phyloP scores from a whole-genome alignment of 345 rosid species.

The Durio zibethinus region DNA sequence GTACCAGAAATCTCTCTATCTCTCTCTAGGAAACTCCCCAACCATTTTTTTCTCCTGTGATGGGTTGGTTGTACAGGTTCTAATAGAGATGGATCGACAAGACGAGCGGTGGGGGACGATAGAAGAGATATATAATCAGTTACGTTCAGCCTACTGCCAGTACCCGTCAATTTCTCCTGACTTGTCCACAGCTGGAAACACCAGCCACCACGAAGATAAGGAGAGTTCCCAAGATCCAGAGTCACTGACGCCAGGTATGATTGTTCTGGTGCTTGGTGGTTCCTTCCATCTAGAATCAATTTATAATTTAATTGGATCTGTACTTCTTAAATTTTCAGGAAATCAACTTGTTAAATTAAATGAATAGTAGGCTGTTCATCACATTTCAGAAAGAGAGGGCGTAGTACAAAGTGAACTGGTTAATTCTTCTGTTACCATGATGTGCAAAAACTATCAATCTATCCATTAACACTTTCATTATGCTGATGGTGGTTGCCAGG shows the following conservation, averaged over 20 bases:
- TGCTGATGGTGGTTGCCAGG: neutral
- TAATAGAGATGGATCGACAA: constrained; percentile 75
- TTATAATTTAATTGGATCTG: constrained; percentile 8
- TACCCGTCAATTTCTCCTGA: constrained; percentile 32
- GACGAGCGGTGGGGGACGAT: constrained; percentile 58
- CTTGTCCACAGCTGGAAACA: constrained; percentile 18
- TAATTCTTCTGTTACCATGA: neutral
- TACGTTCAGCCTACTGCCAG: constrained; percentile 70
- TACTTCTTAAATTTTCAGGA: constrained; percentile 24
- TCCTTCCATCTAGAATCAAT: neutral
- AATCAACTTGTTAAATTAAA: constrained; percentile 5
- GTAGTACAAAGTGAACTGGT: neutral
- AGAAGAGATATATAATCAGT: constrained; percentile 42
- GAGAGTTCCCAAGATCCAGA: constrained; percentile 25
- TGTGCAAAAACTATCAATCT: neutral
- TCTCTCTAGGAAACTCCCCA: constrained; percentile 2
- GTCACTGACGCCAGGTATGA: constrained; percentile 30
- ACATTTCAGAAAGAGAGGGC: neutral
- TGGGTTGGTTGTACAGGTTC: constrained; percentile 37
- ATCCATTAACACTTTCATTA: neutral
- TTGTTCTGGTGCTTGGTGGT: constrained; percentile 8
- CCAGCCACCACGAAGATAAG: constrained; percentile 7
- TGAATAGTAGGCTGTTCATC: constrained; percentile 6
- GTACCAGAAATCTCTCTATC: neutral
- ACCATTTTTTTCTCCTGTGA: neutral